These are phyloP conservation scores for Phyllosticta capitalensis DNA, from an alignment of 2,329 filamentous ascomycete genomes.

Conservation along the genomic window DNA sequence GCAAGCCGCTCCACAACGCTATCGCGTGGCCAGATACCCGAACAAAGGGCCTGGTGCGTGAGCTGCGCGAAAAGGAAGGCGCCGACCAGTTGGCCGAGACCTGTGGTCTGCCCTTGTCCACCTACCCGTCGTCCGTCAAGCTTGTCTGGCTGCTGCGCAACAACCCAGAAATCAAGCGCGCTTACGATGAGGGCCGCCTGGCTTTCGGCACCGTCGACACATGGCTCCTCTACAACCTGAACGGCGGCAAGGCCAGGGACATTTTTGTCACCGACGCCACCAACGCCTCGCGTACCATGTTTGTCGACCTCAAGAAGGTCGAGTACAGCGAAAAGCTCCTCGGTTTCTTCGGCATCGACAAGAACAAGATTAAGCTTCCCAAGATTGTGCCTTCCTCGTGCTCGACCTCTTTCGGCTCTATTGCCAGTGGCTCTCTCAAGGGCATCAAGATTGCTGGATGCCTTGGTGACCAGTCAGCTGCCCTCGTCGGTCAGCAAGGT, in stretches of 20 bases:
- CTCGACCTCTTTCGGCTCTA: slow-evolving; percentile 58
- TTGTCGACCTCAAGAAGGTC: slow-evolving; percentile 77
- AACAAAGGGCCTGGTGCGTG: slow-evolving; percentile 64
- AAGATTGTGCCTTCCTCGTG: slow-evolving; percentile 76
- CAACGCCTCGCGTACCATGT: slow-evolving; percentile 88
- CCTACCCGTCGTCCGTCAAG: slow-evolving; percentile 81
- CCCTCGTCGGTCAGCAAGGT: slow-evolving; percentile 75
- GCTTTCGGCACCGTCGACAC: slow-evolving; percentile 82
- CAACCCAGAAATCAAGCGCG: slow-evolving; percentile 56
- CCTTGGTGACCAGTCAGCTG: slow-evolving; percentile 77
- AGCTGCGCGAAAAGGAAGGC: slow-evolving; percentile 58
- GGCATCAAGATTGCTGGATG: slow-evolving; percentile 73
- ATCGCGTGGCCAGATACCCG: slow-evolving; percentile 88
- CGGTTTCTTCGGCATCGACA: slow-evolving; percentile 69
- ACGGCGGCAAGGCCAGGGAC: slow-evolving; percentile 58
- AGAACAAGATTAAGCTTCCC: slow-evolving; percentile 63
- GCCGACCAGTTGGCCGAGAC: slow-evolving; percentile 60
- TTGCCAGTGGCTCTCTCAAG: slow-evolving; percentile 56
- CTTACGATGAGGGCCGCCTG: slow-evolving; percentile 66
- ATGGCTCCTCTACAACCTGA: slow-evolving; percentile 79
- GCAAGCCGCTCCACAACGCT: slow-evolving; percentile 72
- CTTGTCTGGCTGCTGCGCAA: slow-evolving; percentile 74
- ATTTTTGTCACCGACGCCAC: slow-evolving; percentile 77
- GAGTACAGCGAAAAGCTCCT: slow-evolving; percentile 71
- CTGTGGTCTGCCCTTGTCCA: slow-evolving; percentile 76